phyloP scores from a whole-genome alignment of 371 early-diverging fungal genomes.

The Apophysomyces variabilis region DNA sequence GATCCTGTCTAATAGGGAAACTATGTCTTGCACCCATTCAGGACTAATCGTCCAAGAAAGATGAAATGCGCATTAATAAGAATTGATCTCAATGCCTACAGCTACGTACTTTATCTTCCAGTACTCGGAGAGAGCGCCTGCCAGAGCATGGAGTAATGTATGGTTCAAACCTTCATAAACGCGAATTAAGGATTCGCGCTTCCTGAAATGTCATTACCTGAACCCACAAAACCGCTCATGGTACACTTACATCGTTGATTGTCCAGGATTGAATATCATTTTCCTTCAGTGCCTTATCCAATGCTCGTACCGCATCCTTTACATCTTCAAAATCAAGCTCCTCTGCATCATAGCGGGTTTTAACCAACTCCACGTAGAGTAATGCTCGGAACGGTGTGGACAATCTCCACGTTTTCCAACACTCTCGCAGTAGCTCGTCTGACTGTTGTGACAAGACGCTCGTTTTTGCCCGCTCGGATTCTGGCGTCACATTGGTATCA shows the following conservation, averaged over 20 bases:
- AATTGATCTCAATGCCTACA: background rate
- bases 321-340: constrained; percentile 42
- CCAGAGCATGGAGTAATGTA: constrained; percentile 20
- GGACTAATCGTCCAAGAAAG: constrained; percentile 16
- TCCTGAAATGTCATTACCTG: background rate
- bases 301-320: constrained; percentile 32
- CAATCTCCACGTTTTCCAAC: constrained; percentile 66
- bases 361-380: constrained; percentile 59
- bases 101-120: constrained; percentile 31
- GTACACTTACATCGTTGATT: constrained; percentile 40
- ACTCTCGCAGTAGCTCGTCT: constrained; percentile 60
- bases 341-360: constrained; percentile 39
- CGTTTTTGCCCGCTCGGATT: constrained; percentile 37
- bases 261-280: constrained; percentile 35
- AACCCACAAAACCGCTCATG: background rate
- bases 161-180: constrained; percentile 27
- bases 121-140: constrained; percentile 31
- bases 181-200: constrained; percentile 25
- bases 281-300: constrained; percentile 34
- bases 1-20: constrained; percentile 27
- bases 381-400: constrained; percentile 60
- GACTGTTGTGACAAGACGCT: constrained; percentile 49
- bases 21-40: constrained; percentile 29
- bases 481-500: constrained; percentile 31
- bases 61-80: background rate